These are phyloP conservation scores for Annona cherimola DNA, from an alignment of 164 flowering plant genomes.

Conservation along the genomic window DNA sequence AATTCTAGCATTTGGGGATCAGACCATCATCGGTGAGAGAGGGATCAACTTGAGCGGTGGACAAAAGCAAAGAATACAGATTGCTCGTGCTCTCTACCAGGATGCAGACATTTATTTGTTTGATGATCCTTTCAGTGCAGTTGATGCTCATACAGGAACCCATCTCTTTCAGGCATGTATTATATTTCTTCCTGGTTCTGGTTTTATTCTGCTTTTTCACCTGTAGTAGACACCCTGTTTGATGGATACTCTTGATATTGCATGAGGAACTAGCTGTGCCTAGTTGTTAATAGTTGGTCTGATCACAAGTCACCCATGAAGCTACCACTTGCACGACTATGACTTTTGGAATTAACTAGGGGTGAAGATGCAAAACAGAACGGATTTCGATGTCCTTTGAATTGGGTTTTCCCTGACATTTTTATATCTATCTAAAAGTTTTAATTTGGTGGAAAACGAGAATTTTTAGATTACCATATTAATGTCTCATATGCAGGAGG, in stretches of 20 bases:
- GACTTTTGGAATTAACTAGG: too few relatives aligned
- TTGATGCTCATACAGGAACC: slow-evolving; percentile 93
- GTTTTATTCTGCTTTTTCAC: not conserved
- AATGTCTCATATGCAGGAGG: too few relatives aligned
- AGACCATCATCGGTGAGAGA: slow-evolving; percentile 80
- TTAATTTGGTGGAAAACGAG: too few relatives aligned
- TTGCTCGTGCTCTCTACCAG: slow-evolving; percentile 85
- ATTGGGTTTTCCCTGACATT: too few relatives aligned
- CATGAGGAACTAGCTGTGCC: not conserved
- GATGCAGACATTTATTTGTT: slow-evolving; percentile 80
- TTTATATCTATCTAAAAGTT: too few relatives aligned
- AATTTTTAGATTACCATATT: too few relatives aligned
- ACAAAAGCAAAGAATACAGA: slow-evolving; percentile 88
- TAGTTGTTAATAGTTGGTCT: not conserved
- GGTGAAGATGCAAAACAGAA: too few relatives aligned
- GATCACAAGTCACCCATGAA: not conserved
- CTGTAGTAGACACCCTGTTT: not conserved
- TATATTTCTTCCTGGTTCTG: not conserved
- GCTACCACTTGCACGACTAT: too few relatives aligned
- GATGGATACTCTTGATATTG: not conserved
- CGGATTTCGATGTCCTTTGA: too few relatives aligned
- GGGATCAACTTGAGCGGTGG: slow-evolving; percentile 97
- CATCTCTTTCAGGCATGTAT: slow-evolving; percentile 65
- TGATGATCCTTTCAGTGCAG: slow-evolving; percentile 95
- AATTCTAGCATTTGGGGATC: slow-evolving; percentile 71